phyloP scores from a whole-genome alignment of 2,329 filamentous ascomycete species.

The Trichoderma pleuroti region DNA sequence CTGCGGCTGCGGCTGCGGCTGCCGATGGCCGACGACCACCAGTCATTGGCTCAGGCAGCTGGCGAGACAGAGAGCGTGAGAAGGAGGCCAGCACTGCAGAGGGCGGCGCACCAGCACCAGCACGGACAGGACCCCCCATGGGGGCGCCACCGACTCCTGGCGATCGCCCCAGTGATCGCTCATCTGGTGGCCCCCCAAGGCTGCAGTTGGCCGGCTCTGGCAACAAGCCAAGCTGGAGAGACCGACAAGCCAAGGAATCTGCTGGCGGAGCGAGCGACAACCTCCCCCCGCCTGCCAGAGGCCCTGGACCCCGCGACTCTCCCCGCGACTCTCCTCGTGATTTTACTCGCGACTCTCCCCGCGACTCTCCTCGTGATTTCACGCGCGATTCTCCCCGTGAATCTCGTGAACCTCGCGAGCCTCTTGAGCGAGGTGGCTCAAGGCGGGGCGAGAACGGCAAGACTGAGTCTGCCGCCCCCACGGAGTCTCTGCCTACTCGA shows the following conservation, averaged over 20 bases:
- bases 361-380: too few relatives aligned
- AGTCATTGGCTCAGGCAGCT: constrained; percentile 38
- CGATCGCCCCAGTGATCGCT: constrained; percentile 41
- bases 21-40: constrained; percentile 31
- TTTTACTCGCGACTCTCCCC: neutral
- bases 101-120: constrained; percentile 22
- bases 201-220: constrained; percentile 58
- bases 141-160: constrained; percentile 50
- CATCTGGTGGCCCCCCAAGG: constrained; percentile 54
- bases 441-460: constrained; percentile 41
- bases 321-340: neutral
- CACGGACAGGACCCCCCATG: constrained; percentile 31
- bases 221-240: constrained; percentile 67
- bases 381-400: constrained; percentile 16
- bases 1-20: neutral
- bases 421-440: constrained; percentile 44
- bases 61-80: constrained; percentile 41
- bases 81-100: constrained; percentile 31
- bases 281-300: constrained; percentile 10
- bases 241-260: constrained; percentile 56
- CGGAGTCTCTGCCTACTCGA: constrained; percentile 52
- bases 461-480: constrained; percentile 41
- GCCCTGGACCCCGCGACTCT: constrained; percentile 15
- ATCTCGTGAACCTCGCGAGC: constrained; percentile 32
- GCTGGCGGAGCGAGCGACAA: constrained; percentile 27